Conservation (phyloP, 177 flowering plant species). For the Tripterygium wilfordii region DNA sequence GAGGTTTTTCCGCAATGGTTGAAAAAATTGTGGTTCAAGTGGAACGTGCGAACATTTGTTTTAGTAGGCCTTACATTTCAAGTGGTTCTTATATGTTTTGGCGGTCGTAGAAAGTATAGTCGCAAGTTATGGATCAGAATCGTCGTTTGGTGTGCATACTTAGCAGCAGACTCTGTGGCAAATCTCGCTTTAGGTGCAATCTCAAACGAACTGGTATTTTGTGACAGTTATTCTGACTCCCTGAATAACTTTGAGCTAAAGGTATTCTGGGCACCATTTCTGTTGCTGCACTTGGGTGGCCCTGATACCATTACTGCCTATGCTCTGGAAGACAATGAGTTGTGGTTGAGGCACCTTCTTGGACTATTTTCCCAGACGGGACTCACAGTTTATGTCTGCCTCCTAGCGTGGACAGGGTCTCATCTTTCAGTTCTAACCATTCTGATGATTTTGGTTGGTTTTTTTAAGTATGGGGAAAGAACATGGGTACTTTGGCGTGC, state of each 20-base stretch:
- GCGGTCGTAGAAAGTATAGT: not conserved
- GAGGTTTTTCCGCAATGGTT: not conserved
- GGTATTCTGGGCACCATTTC: constrained; percentile 1
- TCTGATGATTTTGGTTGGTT: not conserved
- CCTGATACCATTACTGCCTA: too few species aligned
- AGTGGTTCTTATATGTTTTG: not conserved
- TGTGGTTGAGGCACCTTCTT: not conserved
- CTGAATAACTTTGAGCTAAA: not conserved
- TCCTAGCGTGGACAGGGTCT: not conserved
- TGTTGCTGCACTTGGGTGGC: not conserved
- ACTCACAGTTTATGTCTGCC: not conserved
- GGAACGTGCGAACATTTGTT: not conserved
- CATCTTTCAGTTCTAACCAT: not conserved
- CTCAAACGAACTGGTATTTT: not conserved
- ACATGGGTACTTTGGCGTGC: not conserved
- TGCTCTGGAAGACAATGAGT: not conserved
- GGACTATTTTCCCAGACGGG: not conserved
- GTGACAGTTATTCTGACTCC: not conserved
- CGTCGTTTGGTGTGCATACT: not conserved
- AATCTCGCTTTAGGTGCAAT: not conserved
- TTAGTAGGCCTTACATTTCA: not conserved
- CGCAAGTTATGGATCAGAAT: not conserved
- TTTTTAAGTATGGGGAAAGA: not conserved
- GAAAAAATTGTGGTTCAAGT: not conserved
- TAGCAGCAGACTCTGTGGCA: constrained; percentile 1